Percentiles rank a stretch among this genome's conserved stretches.
Conservation (phyloP, 306 rosid genomes). For the Ceratonia siliqua region DNA sequence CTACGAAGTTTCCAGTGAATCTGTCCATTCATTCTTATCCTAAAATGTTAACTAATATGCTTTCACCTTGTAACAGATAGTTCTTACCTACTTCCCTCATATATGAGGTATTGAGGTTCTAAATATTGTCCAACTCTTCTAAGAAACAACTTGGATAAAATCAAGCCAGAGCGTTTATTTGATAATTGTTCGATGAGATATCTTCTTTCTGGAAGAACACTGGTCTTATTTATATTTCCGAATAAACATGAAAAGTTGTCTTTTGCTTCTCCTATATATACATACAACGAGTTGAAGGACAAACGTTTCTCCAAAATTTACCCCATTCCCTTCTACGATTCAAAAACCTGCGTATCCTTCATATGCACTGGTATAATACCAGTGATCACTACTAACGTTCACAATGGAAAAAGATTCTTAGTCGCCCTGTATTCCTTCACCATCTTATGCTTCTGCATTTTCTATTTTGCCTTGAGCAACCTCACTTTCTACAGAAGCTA, state of each 20-base stretch:
- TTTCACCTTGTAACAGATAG: too few relatives aligned
- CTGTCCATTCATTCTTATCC: too few relatives aligned
- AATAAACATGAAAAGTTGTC: background rate
- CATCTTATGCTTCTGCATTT: constrained; percentile 7
- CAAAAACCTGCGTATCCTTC: constrained; percentile 1
- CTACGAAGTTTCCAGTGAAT: too few relatives aligned
- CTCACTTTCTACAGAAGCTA: constrained; percentile 22
- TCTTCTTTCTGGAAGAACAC: background rate
- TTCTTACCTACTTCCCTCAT: too few relatives aligned
- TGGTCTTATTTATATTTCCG: background rate
- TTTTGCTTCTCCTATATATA: background rate
- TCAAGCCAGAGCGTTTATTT: too few relatives aligned
- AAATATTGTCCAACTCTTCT: too few relatives aligned
- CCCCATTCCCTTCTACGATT: background rate
- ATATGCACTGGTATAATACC: background rate
- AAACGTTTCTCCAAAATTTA: constrained; percentile 21
- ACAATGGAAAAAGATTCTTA: background rate
- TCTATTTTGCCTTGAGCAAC: constrained; percentile 22
- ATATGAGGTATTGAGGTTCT: too few relatives aligned
- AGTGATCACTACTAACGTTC: constrained; percentile 10
- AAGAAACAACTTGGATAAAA: too few relatives aligned
- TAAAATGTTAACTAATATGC: too few relatives aligned
- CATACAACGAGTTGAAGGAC: background rate
- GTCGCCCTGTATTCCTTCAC: background rate
- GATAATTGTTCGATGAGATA: too few relatives aligned